Evolutionary conservation across 441 rosid species (phyloP), one percentile per base, ranked within the genome.

Genomic region (Pelargonium myrrhifolium): DNA sequence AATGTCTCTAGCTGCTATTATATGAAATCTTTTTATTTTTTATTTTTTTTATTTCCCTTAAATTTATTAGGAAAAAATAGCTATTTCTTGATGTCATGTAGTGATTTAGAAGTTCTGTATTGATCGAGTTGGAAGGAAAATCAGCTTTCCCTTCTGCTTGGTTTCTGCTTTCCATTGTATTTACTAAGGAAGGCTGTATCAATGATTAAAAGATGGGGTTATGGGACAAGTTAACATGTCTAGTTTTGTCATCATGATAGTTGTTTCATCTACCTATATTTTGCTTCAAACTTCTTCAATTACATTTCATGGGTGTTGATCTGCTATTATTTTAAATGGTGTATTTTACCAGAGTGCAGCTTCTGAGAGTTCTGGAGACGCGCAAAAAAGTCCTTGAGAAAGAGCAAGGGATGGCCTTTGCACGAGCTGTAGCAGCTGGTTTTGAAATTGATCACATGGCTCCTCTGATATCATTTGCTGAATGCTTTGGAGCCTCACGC

Each of bases 331-430:
- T 20, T 49, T 60, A 20, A 24, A 40, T 49, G 24, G 9, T 31
- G n/a, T 39, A 60, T 69, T 47, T 43, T 6, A 24, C 70, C 76
- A 94, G 98, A 83, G 88, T 80, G 73, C 93, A 94, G 81, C 97
- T 90, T 74, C 65, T 87, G 84, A 90, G 85, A 85, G 96, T 90
- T 75, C 76, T 94, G 72, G 98, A 90, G 89, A 86, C 96, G 43
- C 85, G 99, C 66, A 88, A 76, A 83, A 80, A 74, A 62, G 82
- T 83, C 72, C 79, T 94, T 68, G 98, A 86, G 82, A 92, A 92
- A 78, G 99, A 94, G 82, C 98, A 94, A 81, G 99, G 97, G 47
- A 94, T 94, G 99, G 98, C 98, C 72, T 94, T 94, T 80, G 99
- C 99, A 47, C 94, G 98, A 72, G 97, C 99, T 79, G 90, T 78